Evolutionary conservation across 2,329 filamentous ascomycete genomes (phyloP), one percentile per base, ranked within the genome.

Genomic region (Fusarium haematococcum): DNA sequence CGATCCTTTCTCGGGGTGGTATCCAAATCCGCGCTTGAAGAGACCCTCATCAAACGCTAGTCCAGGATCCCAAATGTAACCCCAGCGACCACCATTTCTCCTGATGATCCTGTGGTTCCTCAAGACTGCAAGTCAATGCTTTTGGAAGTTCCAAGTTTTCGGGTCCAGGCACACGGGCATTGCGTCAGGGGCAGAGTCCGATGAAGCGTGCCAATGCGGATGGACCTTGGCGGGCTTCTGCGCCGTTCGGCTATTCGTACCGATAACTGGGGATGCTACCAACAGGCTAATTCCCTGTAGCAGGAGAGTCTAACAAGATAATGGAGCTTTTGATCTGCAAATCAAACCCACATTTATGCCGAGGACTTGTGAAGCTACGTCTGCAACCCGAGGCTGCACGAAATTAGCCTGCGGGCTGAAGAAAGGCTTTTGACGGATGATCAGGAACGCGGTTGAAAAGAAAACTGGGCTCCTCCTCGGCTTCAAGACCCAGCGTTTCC

Each of bases 41-140:
- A 25, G 37, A 58, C 23, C 45, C 32, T 56, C 61, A 10, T 18
- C 61, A 23, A 30, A 16, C 27, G 30, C 45, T 56, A 63, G 35
- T 5, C 45, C 5, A 56, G 45, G 20, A 33, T 18, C 5, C 18
- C 18, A 20, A 52, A 75, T 64, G 71, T 14, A 39, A 69, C 58
- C 25, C 37, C 20, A 39, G 39, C 25, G 60, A 50, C 48, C 48
- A 11, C 10, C 25, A 45, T 27, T 10, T 25, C 33, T 56, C 45
- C 58, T 67, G 64, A 23, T 63, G 64, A 67, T 67, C 64, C 14
- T n/a, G 11, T 10, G 10, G 18, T 16, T 6, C 30, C 20, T 32
- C 3, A 6, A 27, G 35, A 20, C 14, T 20, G n/a, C 33, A 41
- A 14, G 56, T 25, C 6, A 37, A 18, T 25, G 35, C 14, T 23